phyloP scores from a whole-genome alignment of 192 early-diverging fungal species.

The Backusella westeae region DNA sequence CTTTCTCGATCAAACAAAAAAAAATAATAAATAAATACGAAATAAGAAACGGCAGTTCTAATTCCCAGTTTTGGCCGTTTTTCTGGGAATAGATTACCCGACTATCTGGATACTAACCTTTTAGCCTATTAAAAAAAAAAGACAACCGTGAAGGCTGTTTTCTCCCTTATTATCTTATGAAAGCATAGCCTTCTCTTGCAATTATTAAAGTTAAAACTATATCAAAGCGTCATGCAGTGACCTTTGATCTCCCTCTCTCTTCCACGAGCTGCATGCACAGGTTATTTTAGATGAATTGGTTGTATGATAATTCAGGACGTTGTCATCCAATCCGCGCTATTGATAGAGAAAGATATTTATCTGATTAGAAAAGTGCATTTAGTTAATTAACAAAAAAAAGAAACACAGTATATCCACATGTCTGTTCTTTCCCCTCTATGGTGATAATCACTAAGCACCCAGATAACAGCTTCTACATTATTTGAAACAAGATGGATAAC shows the following conservation, averaged over 20 bases:
- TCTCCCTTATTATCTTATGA: too few species aligned
- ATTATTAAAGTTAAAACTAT: not conserved
- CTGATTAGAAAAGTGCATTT: not conserved
- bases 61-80: slow-evolving; percentile 15
- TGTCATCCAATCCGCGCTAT: not conserved
- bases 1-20: not conserved
- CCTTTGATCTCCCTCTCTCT: slow-evolving; percentile 11
- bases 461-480: not conserved
- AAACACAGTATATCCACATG: not conserved
- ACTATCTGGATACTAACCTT: not conserved
- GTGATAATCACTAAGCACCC: not conserved
- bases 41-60: not conserved
- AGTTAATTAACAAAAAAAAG: not conserved
- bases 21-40: not conserved
- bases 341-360: not conserved
- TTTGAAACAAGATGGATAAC: not conserved
- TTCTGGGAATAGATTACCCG: slow-evolving; percentile 25
- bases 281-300: slow-evolving; percentile 22
- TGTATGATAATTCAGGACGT: slow-evolving; percentile 13
- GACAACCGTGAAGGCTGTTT: not conserved
- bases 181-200: not conserved
- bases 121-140: slow-evolving; percentile 11
- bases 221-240: not conserved
- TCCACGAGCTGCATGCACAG: slow-evolving; percentile 23
- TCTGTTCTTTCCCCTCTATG: not conserved